Percentiles rank a stretch among this genome's conserved stretches.
These are phyloP conservation scores for Xylaria polymorpha DNA, from an alignment of 2,329 filamentous ascomycete genomes.

Conservation along the genomic window DNA sequence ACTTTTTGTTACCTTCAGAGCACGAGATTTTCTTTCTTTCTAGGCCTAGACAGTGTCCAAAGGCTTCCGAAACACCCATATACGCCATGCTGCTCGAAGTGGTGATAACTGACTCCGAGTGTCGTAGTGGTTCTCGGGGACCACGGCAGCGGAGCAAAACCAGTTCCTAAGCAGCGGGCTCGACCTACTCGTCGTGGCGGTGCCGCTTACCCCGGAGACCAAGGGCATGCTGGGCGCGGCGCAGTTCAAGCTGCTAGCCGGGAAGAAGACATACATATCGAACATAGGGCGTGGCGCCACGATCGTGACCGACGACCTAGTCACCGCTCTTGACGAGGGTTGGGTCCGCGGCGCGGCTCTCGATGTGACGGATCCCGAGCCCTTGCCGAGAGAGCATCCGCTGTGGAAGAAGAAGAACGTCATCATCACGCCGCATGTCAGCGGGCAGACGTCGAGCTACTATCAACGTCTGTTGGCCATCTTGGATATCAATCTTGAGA, in stretches of 20 bases:
- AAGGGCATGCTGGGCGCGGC: conserved; percentile 55
- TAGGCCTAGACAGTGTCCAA: no score
- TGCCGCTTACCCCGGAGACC: conserved; percentile 56
- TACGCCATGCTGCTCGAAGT: no score
- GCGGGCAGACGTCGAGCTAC: conserved; percentile 47
- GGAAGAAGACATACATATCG: conserved; percentile 64
- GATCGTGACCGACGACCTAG: conserved; percentile 59
- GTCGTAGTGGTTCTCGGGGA: conserved; percentile 55
- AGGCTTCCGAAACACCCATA: no score
- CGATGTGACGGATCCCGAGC: conserved; percentile 78
- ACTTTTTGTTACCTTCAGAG: no score
- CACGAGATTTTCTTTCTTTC: no score
- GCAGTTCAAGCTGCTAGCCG: conserved; percentile 53
- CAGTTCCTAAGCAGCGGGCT: conserved; percentile 57
- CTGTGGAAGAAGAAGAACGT: conserved; percentile 73
- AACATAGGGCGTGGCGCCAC: conserved; percentile 71
- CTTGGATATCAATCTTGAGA: conserved; percentile 46
- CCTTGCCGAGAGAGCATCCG: conserved; percentile 69
- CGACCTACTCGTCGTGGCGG: conserved; percentile 56
- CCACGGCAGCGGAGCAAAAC: conserved; percentile 49
- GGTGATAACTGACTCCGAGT: no score
- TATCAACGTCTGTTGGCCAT: conserved; percentile 45
- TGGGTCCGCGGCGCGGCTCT: conserved; percentile 68
- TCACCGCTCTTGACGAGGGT: conserved; percentile 61
- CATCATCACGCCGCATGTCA: conserved; percentile 59